A percentile compares a stretch with the other conserved stretches of the same genome.
Conservation (phyloP, 23 red algal genomes). For the Cyanidiococcus yangmingshanensis region DNA sequence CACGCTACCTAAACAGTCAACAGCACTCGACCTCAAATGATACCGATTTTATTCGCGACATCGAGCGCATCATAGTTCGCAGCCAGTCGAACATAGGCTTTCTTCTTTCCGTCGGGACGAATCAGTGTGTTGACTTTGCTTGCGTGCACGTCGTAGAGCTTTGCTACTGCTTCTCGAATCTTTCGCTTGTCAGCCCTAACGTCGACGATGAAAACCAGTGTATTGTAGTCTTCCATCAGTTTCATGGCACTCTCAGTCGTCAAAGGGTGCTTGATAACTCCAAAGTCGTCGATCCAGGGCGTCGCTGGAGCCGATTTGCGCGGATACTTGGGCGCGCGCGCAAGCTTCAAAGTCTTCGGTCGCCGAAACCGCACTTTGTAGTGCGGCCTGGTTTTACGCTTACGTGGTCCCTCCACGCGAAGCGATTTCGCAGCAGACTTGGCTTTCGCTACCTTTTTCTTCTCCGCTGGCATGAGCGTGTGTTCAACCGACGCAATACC, state of each 20-base stretch:
- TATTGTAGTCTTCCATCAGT: conserved; percentile 98
- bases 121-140: conserved; percentile 92
- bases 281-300: conserved; percentile 70
- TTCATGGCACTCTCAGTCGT: conserved; percentile 99
- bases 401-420: neutral
- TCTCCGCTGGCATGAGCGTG: neutral
- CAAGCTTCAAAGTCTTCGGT: conserved; percentile 67
- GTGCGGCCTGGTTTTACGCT: conserved; percentile 12
- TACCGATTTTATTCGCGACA: conserved; percentile 85
- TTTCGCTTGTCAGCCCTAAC: conserved; percentile 81
- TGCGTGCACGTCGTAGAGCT: conserved; percentile 84
- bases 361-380: conserved; percentile 58
- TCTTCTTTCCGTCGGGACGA: conserved; percentile 93
- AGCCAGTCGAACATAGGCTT: conserved; percentile 87
- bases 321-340: conserved; percentile 79
- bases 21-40: conserved; percentile 91
- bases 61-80: conserved; percentile 83
- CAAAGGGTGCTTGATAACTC: conserved; percentile 81
- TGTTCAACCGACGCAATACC: no score
- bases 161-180: conserved; percentile 67
- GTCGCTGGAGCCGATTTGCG: conserved; percentile 52
- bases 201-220: conserved; percentile 96
- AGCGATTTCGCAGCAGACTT: neutral
- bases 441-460: neutral
- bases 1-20: no score